Base-by-base conservation (phyloP, 2,329 filamentous ascomycete species). In the Hyphodiscus sp. region DNA sequence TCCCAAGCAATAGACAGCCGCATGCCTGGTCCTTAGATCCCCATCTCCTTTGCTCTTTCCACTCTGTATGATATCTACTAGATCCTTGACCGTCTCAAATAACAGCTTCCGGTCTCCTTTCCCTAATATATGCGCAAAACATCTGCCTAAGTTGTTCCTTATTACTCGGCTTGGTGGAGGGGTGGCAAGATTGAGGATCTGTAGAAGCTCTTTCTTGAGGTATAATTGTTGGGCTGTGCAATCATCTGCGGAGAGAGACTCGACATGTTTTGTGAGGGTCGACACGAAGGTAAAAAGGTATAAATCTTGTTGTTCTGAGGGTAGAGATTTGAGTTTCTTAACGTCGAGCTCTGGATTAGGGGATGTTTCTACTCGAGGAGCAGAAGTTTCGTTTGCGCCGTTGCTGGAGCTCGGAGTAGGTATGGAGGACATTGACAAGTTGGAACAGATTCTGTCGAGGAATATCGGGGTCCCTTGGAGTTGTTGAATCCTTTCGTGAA, bases 231-330 rank as follows among this genome's bases (percentile, higher is more conserved):
- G 88, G 13, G 88, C 82, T 20, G 89, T 92, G 61, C 91, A 87
- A 67, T 88, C 87, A 62, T 96, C 89, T 57, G 83, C 77, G 50
- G 83, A 81, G 46, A 97, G 80, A 16, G 75, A 75, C 51, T 84
- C 78, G 45, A 95, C 87, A 77, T 96, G 88, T 62, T 86, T 87
- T 58, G 84, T 86, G 52, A 99, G 78, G 56, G 87, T 83, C 26
- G 91, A 87, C 38, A 91, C 87, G 68, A 95, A 96, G 23, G 86
- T 95, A 56, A 99, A 79, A 58, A 99, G 81, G 70, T 94, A 95
- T 13, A 99, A 82, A 66, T 96, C 91, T 72, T 99, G 94, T 70
- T 99, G 94, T 73, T 99, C 94, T 51, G 89, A 83, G 44, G 92
- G 89, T 46, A 97, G 82, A 50, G 88, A 80, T 71, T 96, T 87